Base-by-base conservation (phyloP, 192 early-diverging fungal species). In the Diversispora epigaea region DNA sequence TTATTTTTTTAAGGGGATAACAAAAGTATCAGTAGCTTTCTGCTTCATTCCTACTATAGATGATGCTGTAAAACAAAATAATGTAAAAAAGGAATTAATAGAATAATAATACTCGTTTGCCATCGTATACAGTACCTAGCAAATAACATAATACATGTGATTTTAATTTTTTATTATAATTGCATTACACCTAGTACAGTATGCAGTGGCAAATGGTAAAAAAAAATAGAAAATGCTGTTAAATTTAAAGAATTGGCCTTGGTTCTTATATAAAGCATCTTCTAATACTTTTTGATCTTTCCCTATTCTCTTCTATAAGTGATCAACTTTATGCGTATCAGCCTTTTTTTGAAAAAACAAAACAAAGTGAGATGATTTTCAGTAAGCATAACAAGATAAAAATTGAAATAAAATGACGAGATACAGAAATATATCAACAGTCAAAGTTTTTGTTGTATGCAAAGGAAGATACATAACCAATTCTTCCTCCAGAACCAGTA, bases 381-480 rank as follows among this genome's bases (percentile, higher is more conserved):
- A n/a, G n/a, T n/a, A n/a, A n/a, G n/a, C n/a, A n/a, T n/a, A n/a
- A n/a, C n/a, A n/a, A n/a, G n/a, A n/a, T n/a, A n/a, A n/a, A n/a
- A n/a, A n/a, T n/a, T n/a, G n/a, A n/a, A n/a, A n/a, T n/a, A n/a
- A n/a, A n/a, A n/a, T 57, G 17, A 19, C 6, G 4, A 56, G 17
- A 57, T 57, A 19, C 56, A 57, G 56, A 19, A 57, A 57, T 57
- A 57, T 57, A 57, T 57, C 56, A 57, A 22, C 21, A 21, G 21
- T 57, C 56, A 57, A 49, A 56, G 56, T 57, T 57, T 57, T 57
- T 17, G 15, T 57, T 17, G 56, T 21, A 57, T 57, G 21, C 21
- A 57, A 57, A 57, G 56, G n/a, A 22, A n/a, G n/a, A n/a, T n/a
- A 57, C 56, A 57, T 57, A 57, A 56, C 55, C 55, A 52, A 52